phyloP scores from a whole-genome alignment of 176 grass and related monocot species.

The Alloteropsis semialata region DNA sequence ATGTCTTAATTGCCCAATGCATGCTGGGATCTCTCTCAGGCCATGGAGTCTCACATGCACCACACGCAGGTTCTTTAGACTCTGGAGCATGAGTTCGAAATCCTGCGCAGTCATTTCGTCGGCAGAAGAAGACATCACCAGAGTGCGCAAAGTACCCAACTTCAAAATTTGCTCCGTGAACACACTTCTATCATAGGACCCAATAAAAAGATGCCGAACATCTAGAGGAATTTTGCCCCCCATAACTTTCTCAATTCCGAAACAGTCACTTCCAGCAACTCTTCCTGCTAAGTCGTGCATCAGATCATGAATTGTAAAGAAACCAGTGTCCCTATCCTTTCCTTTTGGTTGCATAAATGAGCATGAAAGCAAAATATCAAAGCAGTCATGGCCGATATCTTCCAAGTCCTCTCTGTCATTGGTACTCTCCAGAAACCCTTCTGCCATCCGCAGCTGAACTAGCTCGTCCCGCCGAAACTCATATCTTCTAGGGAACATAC shows the following conservation, averaged over 20 bases:
- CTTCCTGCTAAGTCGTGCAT: slow-evolving; percentile 22
- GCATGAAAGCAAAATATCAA: slow-evolving; percentile 7
- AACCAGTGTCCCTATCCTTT: no score
- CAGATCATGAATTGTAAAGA: slow-evolving; percentile 35
- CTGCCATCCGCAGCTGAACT: slow-evolving; percentile 42
- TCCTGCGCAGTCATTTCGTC: no score
- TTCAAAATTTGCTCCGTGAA: background rate
- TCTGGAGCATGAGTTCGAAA: background rate
- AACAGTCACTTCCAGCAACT: slow-evolving; percentile 26
- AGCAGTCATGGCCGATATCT: background rate
- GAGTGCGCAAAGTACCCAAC: slow-evolving; percentile 6
- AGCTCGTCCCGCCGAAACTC: background rate
- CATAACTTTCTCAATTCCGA: background rate
- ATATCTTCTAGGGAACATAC: slow-evolving; percentile 30
- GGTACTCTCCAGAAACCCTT: slow-evolving; percentile 27
- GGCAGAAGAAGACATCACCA: slow-evolving; percentile 11
- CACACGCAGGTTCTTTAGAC: background rate
- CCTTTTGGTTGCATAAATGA: slow-evolving; percentile 28
- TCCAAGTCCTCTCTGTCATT: slow-evolving; percentile 8
- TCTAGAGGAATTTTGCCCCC: background rate
- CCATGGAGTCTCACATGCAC: background rate
- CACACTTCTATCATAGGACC: background rate
- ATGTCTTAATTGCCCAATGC: slow-evolving; percentile 14
- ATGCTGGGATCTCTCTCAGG: background rate
- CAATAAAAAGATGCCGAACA: slow-evolving; percentile 15